Evolutionary conservation across 495 filamentous ascomycete species (phyloP).

Genomic region (Penicillium argentinense): DNA sequence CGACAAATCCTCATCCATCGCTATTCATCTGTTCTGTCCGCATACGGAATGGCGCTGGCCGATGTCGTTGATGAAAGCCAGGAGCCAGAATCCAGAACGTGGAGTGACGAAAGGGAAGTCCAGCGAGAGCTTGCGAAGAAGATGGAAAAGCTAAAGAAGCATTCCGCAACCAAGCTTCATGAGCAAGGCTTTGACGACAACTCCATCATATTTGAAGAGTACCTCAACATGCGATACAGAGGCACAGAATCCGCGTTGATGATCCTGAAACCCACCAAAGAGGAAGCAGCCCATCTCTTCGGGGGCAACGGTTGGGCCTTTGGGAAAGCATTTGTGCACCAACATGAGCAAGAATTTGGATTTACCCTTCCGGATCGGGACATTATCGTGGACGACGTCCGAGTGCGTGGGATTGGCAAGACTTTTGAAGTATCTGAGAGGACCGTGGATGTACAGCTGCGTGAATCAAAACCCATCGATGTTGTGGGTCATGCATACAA

Average conservation of each 20-base stretch:
- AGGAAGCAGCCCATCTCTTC: conserved; percentile 15
- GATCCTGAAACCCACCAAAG: conserved; percentile 48
- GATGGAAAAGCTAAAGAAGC: conserved; percentile 18
- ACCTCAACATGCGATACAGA: conserved; percentile 50
- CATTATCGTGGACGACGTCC: conserved; percentile 90
- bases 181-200: conserved; percentile 35
- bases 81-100: conserved; percentile 71
- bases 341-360: conserved; percentile 93
- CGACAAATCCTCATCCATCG: conserved; percentile 83
- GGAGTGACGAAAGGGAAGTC: conserved; percentile 11
- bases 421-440: conserved; percentile 60
- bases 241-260: conserved; percentile 52
- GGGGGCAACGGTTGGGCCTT: conserved; percentile 60
- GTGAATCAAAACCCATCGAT: conserved; percentile 54
- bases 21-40: conserved; percentile 92
- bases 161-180: conserved; percentile 15
- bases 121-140: conserved; percentile 16
- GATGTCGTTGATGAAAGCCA: conserved; percentile 94
- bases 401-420: conserved; percentile 80
- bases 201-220: conserved; percentile 42
- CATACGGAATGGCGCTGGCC: conserved; percentile 95
- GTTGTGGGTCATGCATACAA: conserved; percentile 32
- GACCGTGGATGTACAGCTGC: conserved; percentile 84
- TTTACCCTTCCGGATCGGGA: conserved; percentile 81
- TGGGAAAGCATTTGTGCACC: conserved; percentile 76